Evolutionary conservation across 2,329 filamentous ascomycete genomes (phyloP).

Genomic region (Claviceps paspali): DNA sequence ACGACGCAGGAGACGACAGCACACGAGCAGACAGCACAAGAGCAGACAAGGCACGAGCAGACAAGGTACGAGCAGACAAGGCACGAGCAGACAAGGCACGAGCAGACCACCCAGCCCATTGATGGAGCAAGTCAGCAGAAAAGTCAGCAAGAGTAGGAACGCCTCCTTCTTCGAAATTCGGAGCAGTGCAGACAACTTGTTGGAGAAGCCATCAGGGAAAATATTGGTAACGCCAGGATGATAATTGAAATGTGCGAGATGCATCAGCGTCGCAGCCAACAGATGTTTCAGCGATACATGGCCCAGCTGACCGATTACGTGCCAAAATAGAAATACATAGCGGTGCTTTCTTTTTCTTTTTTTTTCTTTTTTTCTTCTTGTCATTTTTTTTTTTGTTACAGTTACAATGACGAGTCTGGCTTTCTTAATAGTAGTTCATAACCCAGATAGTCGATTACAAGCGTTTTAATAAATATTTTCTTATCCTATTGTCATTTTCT

Average conservation of each 20-base stretch:
- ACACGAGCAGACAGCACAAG: background rate
- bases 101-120: background rate
- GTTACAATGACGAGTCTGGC: too few species aligned
- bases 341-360: background rate
- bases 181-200: background rate
- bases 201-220: background rate
- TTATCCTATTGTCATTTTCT: background rate
- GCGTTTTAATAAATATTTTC: too few species aligned
- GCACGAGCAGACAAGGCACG: too few species aligned
- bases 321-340: background rate
- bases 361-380: background rate
- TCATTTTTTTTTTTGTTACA: too few species aligned
- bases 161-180: background rate
- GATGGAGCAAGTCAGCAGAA: background rate
- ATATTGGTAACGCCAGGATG: background rate
- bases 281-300: background rate
- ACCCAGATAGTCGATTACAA: background rate
- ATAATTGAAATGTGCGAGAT: background rate
- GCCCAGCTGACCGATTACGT: background rate
- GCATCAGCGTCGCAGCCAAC: background rate
- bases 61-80: too few species aligned
- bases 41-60: too few species aligned
- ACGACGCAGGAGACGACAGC: too few species aligned
- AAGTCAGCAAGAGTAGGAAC: background rate
- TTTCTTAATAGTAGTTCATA: background rate